Conservation (phyloP, 2,329 filamentous ascomycete genomes). For the Plenodomus lindquistii region DNA sequence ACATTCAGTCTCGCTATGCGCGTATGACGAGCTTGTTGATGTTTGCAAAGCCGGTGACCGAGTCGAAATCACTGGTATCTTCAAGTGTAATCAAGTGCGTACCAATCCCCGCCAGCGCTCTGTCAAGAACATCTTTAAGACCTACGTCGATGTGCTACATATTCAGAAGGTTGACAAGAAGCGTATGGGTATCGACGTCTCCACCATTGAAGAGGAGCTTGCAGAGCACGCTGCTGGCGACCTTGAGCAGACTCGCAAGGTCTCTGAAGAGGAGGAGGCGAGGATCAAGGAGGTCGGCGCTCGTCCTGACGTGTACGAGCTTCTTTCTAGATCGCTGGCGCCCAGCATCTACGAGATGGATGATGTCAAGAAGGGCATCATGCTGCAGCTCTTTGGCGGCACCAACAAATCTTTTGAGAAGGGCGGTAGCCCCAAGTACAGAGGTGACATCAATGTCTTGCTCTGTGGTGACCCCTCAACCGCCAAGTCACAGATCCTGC, state of each 20-base stretch:
- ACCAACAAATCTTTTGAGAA: slow-evolving; percentile 98
- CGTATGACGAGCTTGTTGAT: slow-evolving; percentile 96
- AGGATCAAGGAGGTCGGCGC: slow-evolving; percentile 82
- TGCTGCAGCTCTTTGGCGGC: slow-evolving; percentile 94
- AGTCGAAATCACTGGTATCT: slow-evolving; percentile 94
- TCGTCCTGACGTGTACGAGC: slow-evolving; percentile 87
- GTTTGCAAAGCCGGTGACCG: slow-evolving; percentile 97
- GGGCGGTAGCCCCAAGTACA: slow-evolving; percentile 91
- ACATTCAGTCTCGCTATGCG: slow-evolving; percentile 93
- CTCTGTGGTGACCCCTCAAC: slow-evolving; percentile 97
- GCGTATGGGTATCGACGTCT: slow-evolving; percentile 86
- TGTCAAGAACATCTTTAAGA: slow-evolving; percentile 96
- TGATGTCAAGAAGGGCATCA: slow-evolving; percentile 97
- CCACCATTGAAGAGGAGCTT: slow-evolving; percentile 82
- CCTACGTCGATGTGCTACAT: slow-evolving; percentile 92
- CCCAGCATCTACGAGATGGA: slow-evolving; percentile 98
- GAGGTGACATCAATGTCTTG: slow-evolving; percentile 96
- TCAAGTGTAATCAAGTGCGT: slow-evolving; percentile 90
- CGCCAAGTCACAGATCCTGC: slow-evolving; percentile 89
- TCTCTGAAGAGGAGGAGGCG: slow-evolving; percentile 82
- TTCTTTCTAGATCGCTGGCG: slow-evolving; percentile 86
- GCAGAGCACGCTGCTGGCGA: slow-evolving; percentile 72
- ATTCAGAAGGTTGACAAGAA: slow-evolving; percentile 97
- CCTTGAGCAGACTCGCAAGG: slow-evolving; percentile 80
- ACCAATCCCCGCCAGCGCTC: slow-evolving; percentile 91